These are phyloP conservation scores for Eragrostis nindensis DNA, from an alignment of 176 grass and related monocot genomes.

Conservation along the genomic window DNA sequence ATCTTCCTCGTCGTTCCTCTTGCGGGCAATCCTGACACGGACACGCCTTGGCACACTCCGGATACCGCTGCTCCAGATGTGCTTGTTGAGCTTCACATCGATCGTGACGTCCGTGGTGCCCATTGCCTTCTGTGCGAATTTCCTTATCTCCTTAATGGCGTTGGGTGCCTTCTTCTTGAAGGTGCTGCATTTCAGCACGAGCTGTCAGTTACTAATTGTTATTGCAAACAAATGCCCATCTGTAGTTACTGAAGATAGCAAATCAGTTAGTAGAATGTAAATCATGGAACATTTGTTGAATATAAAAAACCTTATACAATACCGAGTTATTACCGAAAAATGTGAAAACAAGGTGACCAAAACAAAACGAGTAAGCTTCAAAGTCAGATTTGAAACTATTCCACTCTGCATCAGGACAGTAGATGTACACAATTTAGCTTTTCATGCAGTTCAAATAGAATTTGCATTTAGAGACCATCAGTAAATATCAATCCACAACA, in stretches of 20 bases:
- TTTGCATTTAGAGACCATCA: background rate
- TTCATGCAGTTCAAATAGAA: background rate
- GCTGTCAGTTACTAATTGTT: background rate
- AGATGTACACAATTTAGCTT: background rate
- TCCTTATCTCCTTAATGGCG: slow-evolving; percentile 56
- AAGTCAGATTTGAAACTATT: background rate
- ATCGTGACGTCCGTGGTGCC: slow-evolving; percentile 45
- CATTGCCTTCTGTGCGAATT: slow-evolving; percentile 51
- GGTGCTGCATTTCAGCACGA: slow-evolving; percentile 28
- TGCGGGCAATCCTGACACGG: slow-evolving; percentile 84
- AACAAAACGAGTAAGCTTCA: background rate
- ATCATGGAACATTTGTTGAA: background rate
- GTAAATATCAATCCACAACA: background rate
- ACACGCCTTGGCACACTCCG: slow-evolving; percentile 80
- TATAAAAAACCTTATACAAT: background rate
- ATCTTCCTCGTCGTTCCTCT: slow-evolving; percentile 89
- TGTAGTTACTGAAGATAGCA: background rate
- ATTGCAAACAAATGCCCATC: background rate
- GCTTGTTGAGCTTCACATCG: slow-evolving; percentile 93
- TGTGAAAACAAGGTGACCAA: background rate
- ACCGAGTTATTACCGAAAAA: background rate
- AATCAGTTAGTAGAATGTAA: background rate
- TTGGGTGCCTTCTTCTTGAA: slow-evolving; percentile 59
- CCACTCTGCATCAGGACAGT: background rate
- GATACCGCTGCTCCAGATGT: slow-evolving; percentile 90